These are phyloP conservation scores for Cutaneotrichosporon sp. DNA, from an alignment of 1,284 basidiomycete genomes.

Conservation along the genomic window DNA sequence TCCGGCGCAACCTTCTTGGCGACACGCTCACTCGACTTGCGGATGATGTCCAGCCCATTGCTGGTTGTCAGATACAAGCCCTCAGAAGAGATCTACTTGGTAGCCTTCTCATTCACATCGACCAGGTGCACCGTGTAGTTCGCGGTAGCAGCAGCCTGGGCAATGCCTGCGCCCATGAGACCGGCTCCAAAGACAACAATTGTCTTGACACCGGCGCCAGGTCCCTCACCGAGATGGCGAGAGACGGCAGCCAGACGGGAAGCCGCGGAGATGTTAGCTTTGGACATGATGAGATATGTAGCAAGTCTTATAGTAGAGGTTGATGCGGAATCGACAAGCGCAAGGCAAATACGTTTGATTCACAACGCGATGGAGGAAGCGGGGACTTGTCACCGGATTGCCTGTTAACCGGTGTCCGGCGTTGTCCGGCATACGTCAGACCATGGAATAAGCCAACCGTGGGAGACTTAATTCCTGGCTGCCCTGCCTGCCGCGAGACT, in stretches of 20 bases:
- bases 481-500: too few relatives aligned
- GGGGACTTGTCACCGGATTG: too few relatives aligned
- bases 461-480: too few relatives aligned
- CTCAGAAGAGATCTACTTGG: conserved; percentile 25
- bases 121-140: conserved; percentile 49
- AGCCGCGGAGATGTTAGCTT: not conserved
- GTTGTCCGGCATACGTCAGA: too few relatives aligned
- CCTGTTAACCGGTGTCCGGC: too few relatives aligned
- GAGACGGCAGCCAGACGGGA: not conserved
- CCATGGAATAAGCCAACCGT: too few relatives aligned
- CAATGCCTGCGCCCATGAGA: conserved; percentile 55
- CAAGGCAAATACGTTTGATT: too few relatives aligned
- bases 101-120: conserved; percentile 48
- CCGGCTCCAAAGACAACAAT: conserved; percentile 52
- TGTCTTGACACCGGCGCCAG: conserved; percentile 27
- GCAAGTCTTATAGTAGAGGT: not conserved
- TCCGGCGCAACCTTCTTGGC: conserved; percentile 53
- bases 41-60: conserved; percentile 55
- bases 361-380: too few relatives aligned
- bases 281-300: not conserved
- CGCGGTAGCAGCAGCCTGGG: conserved; percentile 52
- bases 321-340: not conserved
- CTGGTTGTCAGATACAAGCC: conserved; percentile 36
- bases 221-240: conserved; percentile 1
- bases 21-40: conserved; percentile 53